Conservation (phyloP, 345 rosid genomes). For the Salix purpurea region DNA sequence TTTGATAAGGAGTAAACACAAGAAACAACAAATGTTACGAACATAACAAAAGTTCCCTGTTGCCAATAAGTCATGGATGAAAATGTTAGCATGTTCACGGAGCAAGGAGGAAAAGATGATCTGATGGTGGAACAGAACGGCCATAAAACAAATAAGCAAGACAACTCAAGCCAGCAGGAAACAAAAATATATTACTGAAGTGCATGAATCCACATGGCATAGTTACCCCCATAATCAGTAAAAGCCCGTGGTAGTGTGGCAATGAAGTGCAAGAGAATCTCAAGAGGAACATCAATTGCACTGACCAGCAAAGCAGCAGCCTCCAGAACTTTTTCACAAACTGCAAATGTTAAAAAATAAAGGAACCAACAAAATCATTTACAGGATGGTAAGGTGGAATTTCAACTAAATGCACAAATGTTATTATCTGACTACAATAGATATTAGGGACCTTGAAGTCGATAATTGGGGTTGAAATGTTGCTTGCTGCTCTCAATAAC, state of each 20-base stretch:
- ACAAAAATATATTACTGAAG: background rate
- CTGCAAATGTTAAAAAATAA: constrained; percentile 34
- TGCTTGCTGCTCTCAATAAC: constrained; percentile 87
- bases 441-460: constrained; percentile 62
- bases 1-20: background rate
- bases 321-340: constrained; percentile 56
- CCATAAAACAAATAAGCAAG: background rate
- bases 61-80: background rate
- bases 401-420: constrained; percentile 7
- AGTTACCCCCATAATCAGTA: constrained; percentile 69
- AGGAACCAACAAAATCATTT: background rate
- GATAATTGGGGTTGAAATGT: constrained; percentile 90
- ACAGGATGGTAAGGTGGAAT: background rate
- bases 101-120: background rate
- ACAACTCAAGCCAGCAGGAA: background rate
- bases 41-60: background rate
- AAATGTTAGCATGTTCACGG: background rate
- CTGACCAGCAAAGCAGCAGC: constrained; percentile 57
- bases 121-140: background rate
- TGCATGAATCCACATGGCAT: background rate
- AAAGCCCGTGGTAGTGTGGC: constrained; percentile 77
- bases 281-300: constrained; percentile 56
- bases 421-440: constrained; percentile 21
- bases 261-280: constrained; percentile 63
- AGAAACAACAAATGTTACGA: background rate